A percentile compares a stretch with the other conserved stretches of the same genome.
These are phyloP conservation scores for Rhododendron molle DNA, from an alignment of 148 eudicot species.

Conservation along the genomic window DNA sequence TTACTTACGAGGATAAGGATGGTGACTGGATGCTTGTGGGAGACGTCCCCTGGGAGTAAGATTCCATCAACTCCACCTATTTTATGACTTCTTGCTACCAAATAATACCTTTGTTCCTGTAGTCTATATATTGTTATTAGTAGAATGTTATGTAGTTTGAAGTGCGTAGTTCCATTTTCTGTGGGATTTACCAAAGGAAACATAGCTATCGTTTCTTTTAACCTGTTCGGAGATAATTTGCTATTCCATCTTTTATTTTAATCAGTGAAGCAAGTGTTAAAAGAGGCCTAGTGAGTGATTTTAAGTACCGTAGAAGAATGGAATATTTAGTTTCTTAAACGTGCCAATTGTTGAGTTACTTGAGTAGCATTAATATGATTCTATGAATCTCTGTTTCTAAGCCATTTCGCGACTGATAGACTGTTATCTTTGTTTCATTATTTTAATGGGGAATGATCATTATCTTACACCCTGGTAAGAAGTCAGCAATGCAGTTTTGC, in stretches of 20 bases:
- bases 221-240: neutral
- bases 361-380: neutral
- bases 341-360: neutral
- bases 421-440: neutral
- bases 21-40: constrained; percentile 86
- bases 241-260: neutral
- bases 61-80: neutral
- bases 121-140: neutral
- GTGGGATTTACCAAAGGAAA: neutral
- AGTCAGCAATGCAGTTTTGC: neutral
- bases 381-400: neutral
- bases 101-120: neutral
- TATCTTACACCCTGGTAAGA: neutral
- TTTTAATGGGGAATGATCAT: neutral
- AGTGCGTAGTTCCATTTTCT: neutral
- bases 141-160: neutral
- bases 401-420: neutral
- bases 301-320: neutral
- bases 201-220: neutral
- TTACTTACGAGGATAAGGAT: constrained; percentile 90
- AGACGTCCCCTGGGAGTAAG: constrained; percentile 85
- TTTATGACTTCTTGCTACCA: neutral
- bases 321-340: neutral
- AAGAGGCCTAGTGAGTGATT: neutral
- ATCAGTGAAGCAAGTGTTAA: neutral